Evolutionary conservation across 352 stramenopile species (phyloP), one percentile per base, ranked within the genome.

Genomic region (Phytophthora pseudosyringae): DNA sequence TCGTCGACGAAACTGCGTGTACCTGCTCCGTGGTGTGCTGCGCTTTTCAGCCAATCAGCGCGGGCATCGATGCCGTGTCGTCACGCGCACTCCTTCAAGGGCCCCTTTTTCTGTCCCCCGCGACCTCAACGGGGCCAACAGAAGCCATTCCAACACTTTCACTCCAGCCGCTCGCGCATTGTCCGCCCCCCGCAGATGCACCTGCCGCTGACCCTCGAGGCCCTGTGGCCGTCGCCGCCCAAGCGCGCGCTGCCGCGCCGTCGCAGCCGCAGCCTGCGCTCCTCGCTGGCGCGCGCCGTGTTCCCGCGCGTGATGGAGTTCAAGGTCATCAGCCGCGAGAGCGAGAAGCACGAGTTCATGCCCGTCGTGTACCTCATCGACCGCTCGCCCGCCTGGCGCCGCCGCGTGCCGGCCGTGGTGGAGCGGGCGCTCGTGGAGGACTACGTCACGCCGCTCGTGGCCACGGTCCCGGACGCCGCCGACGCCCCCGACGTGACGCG

Each of bases 341-440:
- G 60, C 31, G 77, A 89, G 49, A 90, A 89, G 73, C 83, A 91
- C 71, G 80, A 90, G 69, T 88, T 90, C 65, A 89, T 90, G 78
- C 83, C 83, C 1, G 76, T 89, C 18, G 76, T 92, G 33, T 92
- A 90, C 54, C 56, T 92, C 36, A 80, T 90, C 39, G 79, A 90
- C 40, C 81, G 83, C 35, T 87, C 81, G 12, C 55, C 67, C 3
- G 75, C 70, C 35, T 92, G 81, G 81, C 56, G 53, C 28, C 61
- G 64, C 43, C 80, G 77, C 62, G 77, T 91, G 45, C 83, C 83
- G 1, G 53, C 56, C 3, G 47, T 73, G 12, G 62, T 91, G 35
- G 83, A 89, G 69, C 69, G 58, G 43, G 72, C 80, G 35, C 53
- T 91, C 31, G 60, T 90, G 3, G 71, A 88, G 43, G 72, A 86